Evolutionary conservation across 2,329 filamentous ascomycete genomes (phyloP).

Genomic region (Fusarium pseudograminearum): DNA sequence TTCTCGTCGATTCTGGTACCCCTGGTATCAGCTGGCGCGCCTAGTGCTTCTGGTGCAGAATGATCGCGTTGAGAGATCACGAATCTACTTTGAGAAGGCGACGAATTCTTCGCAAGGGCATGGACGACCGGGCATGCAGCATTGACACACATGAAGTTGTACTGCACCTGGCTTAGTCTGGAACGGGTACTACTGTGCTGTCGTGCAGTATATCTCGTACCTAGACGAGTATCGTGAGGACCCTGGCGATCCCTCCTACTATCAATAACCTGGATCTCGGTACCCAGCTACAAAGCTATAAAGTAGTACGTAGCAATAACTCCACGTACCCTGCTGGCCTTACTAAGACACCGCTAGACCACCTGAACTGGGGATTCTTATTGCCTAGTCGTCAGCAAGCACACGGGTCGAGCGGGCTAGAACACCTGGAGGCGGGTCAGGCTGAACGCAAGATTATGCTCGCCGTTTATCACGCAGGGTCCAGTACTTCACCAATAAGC

Average conservation of each 20-base stretch:
- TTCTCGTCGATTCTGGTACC: not conserved
- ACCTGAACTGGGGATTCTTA: constrained; percentile 1
- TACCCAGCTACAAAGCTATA: constrained; percentile 1
- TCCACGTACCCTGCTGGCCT: constrained; percentile 29
- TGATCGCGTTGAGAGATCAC: not conserved
- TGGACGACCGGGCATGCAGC: constrained; percentile 40
- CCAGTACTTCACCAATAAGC: constrained; percentile 19
- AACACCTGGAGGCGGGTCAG: constrained; percentile 32
- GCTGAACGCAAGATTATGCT: constrained; percentile 35
- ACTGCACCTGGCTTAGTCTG: constrained; percentile 31
- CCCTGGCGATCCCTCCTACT: constrained; percentile 46
- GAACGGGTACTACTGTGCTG: constrained; percentile 19
- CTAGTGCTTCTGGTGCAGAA: not conserved
- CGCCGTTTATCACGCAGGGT: constrained; percentile 15
- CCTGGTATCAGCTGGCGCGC: not conserved
- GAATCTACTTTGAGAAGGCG: constrained; percentile 18
- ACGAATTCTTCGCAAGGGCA: constrained; percentile 9
- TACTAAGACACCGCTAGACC: constrained; percentile 24
- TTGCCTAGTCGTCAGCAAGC: constrained; percentile 16
- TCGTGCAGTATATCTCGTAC: constrained; percentile 12
- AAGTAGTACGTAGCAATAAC: not conserved
- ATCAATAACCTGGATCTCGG: constrained; percentile 10
- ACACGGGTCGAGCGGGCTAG: constrained; percentile 13
- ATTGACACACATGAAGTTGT: constrained; percentile 46
- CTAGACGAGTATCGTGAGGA: constrained; percentile 38